These are phyloP conservation scores for Millerozyma miso DNA, from an alignment of 805 yeast species.

Conservation along the genomic window DNA sequence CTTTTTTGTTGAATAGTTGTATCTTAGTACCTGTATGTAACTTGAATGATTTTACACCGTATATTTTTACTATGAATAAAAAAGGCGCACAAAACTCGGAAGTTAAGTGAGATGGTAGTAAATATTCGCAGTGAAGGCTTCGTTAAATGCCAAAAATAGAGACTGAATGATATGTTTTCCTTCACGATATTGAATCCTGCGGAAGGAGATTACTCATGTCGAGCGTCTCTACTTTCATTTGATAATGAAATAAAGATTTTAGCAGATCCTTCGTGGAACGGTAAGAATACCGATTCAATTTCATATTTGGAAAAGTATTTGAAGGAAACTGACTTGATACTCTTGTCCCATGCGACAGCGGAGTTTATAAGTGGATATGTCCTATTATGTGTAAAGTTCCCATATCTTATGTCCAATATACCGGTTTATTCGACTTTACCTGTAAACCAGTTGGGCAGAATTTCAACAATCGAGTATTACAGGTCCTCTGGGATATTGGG, in stretches of 20 bases:
- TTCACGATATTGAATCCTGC: constrained; percentile 31
- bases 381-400: constrained; percentile 54
- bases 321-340: constrained; percentile 55
- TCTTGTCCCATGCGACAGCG: constrained; percentile 84
- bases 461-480: constrained; percentile 80
- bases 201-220: constrained; percentile 23
- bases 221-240: constrained; percentile 52
- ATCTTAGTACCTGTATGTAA: no score
- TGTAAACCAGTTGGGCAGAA: constrained; percentile 77
- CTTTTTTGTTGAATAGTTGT: no score
- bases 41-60: no score
- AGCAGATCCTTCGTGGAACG: constrained; percentile 78
- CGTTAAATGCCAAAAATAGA: no score
- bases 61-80: no score
- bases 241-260: constrained; percentile 51
- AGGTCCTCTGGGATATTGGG: constrained; percentile 72
- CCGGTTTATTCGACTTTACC: constrained; percentile 91
- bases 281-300: constrained; percentile 32
- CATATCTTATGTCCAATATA: constrained; percentile 52
- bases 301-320: constrained; percentile 31
- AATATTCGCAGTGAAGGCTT: no score
- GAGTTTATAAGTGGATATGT: constrained; percentile 79
- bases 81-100: no score
- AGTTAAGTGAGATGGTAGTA: no score
- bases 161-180: constrained; percentile 27